phyloP scores from a whole-genome alignment of 352 stramenopile genomes.

The Globisporangium canariense region DNA sequence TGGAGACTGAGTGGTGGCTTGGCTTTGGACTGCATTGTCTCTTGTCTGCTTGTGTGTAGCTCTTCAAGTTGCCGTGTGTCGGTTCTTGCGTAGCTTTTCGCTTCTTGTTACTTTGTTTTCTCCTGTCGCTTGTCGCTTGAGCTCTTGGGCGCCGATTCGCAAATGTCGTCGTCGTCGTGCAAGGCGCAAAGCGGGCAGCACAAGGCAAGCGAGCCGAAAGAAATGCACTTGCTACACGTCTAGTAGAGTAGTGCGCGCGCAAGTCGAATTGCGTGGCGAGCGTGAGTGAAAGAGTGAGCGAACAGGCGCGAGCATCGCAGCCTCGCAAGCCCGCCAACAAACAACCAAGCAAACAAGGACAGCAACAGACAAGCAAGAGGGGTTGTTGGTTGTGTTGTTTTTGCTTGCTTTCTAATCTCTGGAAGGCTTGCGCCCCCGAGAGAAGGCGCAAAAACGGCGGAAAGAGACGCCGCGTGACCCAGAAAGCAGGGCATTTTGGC shows the following conservation, averaged over 20 bases:
- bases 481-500: not conserved
- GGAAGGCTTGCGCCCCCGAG: not conserved
- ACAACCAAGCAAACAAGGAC: not conserved
- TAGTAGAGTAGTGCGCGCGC: slow-evolving; percentile 7
- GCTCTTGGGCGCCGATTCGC: slow-evolving; percentile 3
- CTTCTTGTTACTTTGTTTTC: not conserved
- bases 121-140: not conserved
- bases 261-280: slow-evolving; percentile 8
- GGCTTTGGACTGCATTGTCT: not conserved
- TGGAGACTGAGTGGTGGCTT: slow-evolving; percentile 1
- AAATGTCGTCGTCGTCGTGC: slow-evolving; percentile 10
- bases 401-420: slow-evolving; percentile 8
- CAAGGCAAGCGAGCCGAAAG: not conserved
- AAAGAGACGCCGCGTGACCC: slow-evolving; percentile 2
- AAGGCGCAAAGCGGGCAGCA: not conserved
- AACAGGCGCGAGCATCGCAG: slow-evolving; percentile 1
- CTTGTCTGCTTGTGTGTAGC: not conserved
- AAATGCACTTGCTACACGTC: slow-evolving; percentile 14
- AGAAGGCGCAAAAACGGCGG: not conserved
- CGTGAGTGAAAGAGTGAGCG: slow-evolving; percentile 7
- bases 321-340: not conserved
- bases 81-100: not conserved
- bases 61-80: not conserved
- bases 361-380: not conserved
- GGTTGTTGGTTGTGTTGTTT: not conserved